Conservation (phyloP, 176 grass and related monocot genomes). For the Luzula sylvatica region DNA sequence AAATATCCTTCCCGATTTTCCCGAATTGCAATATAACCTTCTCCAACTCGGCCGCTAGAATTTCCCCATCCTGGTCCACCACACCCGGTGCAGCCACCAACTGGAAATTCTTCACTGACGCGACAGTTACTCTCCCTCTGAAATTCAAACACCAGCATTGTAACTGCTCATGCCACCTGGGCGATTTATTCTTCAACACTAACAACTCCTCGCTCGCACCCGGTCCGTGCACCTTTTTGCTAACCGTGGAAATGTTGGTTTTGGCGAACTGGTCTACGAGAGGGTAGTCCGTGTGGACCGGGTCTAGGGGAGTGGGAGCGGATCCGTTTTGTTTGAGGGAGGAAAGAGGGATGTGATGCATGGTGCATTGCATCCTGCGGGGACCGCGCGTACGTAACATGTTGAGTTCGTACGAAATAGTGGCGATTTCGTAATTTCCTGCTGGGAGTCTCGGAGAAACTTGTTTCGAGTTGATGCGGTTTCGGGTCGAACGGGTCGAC, state of each 20-base stretch:
- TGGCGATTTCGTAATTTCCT: constrained; percentile 78
- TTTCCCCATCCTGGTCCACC: constrained; percentile 40
- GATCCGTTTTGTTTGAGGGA: constrained; percentile 58
- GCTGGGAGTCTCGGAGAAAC: constrained; percentile 82
- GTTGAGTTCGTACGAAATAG: constrained; percentile 77
- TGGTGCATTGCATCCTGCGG: constrained; percentile 88
- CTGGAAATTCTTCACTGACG: constrained; percentile 98
- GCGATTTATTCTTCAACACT: constrained; percentile 86
- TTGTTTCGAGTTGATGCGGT: constrained; percentile 69
- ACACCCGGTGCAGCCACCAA: constrained; percentile 44
- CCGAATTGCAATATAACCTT: constrained; percentile 94
- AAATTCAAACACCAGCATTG: constrained; percentile 99
- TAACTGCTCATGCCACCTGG: constrained; percentile 93
- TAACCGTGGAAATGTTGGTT: constrained; percentile 29
- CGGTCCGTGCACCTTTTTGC: constrained; percentile 34
- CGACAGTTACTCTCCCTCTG: constrained; percentile 77
- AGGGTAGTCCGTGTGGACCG: constrained; percentile 51
- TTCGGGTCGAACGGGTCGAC: constrained; percentile 42
- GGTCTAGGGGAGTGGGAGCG: constrained; percentile 56
- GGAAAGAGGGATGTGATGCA: constrained; percentile 63
- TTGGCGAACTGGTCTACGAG: constrained; percentile 39
- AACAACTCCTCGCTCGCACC: constrained; percentile 27
- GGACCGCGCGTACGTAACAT: constrained; percentile 89
- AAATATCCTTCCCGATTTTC: constrained; percentile 98
- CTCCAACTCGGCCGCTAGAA: constrained; percentile 58